Evolutionary conservation across 2,329 filamentous ascomycete species (phyloP).

Genomic region (Bipolaris bicolor): DNA sequence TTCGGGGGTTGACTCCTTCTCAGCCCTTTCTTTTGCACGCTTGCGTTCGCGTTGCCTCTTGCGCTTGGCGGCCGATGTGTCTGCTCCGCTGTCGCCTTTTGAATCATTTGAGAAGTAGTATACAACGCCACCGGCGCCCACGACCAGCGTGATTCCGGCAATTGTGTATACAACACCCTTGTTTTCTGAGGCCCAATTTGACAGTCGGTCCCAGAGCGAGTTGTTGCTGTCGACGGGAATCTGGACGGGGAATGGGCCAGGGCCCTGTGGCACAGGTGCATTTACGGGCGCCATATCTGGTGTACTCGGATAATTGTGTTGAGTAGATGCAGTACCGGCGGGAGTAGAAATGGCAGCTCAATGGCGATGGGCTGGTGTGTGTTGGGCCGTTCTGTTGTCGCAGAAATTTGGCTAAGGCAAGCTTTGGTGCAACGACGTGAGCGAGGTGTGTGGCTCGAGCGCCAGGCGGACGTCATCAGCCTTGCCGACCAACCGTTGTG

Average conservation of each 20-base stretch:
- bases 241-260: slow-evolving; percentile 45
- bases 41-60: slow-evolving; percentile 88
- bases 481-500: slow-evolving; percentile 6
- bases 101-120: slow-evolving; percentile 76
- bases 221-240: slow-evolving; percentile 54
- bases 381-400: slow-evolving; percentile 13
- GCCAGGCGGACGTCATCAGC: slow-evolving; percentile 22
- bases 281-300: slow-evolving; percentile 40
- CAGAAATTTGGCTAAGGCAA: slow-evolving; percentile 24
- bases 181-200: slow-evolving; percentile 92
- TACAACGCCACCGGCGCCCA: slow-evolving; percentile 87
- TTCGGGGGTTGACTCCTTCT: slow-evolving; percentile 57
- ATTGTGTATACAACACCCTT: slow-evolving; percentile 96
- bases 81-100: slow-evolving; percentile 43
- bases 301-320: slow-evolving; percentile 9
- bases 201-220: slow-evolving; percentile 86
- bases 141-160: slow-evolving; percentile 89
- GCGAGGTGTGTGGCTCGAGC: slow-evolving; percentile 19
- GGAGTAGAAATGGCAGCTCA: slow-evolving; percentile 15
- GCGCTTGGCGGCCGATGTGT: slow-evolving; percentile 61
- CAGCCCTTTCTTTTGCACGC: slow-evolving; percentile 77
- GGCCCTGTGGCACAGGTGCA: slow-evolving; percentile 37
- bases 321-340: slow-evolving; percentile 11
- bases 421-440: slow-evolving; percentile 16
- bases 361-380: slow-evolving; percentile 24